Percentiles rank a stretch among this genome's conserved stretches.
These are phyloP conservation scores for Durotheca rogersii DNA, from an alignment of 495 filamentous ascomycete genomes.

Conservation along the genomic window DNA sequence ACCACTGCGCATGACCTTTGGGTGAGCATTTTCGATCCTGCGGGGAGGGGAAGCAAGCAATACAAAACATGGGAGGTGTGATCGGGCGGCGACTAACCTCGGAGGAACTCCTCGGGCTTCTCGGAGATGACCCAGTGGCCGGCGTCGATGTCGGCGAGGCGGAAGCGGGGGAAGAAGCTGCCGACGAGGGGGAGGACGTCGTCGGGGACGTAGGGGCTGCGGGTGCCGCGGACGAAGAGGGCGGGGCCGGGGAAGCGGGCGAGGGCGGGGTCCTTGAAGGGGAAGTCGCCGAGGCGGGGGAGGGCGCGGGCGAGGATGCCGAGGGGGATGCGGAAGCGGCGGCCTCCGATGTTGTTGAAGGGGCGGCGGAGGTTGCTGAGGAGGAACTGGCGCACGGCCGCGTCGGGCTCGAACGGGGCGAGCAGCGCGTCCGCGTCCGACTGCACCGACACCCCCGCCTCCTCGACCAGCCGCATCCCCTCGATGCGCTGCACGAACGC, in stretches of 20 bases:
- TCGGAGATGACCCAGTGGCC: conserved; percentile 97
- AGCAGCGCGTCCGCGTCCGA: conserved; percentile 82
- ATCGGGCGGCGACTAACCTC: conserved; percentile 56
- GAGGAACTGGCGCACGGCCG: conserved; percentile 85
- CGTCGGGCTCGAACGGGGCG: conserved; percentile 68
- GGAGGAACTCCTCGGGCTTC: conserved; percentile 81
- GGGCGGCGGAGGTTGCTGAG: conserved; percentile 78
- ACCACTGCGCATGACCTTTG: conserved; percentile 49
- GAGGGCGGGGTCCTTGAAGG: conserved; percentile 65
- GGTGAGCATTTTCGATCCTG: conserved; percentile 9
- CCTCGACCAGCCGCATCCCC: conserved; percentile 82
- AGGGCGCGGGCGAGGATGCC: conserved; percentile 38
- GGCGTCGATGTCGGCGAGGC: conserved; percentile 76
- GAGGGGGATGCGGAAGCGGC: conserved; percentile 54
- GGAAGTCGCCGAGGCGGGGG: conserved; percentile 77
- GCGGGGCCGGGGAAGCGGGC: conserved; percentile 71
- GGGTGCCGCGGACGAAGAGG: conserved; percentile 80
- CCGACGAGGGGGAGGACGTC: conserved; percentile 86
- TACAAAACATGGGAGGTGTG: background rate
- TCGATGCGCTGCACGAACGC: conserved; percentile 80
- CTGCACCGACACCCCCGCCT: conserved; percentile 61
- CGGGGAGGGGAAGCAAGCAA: background rate
- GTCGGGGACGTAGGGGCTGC: conserved; percentile 82
- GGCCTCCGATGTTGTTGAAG: conserved; percentile 28
- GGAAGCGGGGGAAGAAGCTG: conserved; percentile 82